Evolutionary conservation across 331 rosid species (phyloP).

Genomic region (Rosa hybrid): DNA sequence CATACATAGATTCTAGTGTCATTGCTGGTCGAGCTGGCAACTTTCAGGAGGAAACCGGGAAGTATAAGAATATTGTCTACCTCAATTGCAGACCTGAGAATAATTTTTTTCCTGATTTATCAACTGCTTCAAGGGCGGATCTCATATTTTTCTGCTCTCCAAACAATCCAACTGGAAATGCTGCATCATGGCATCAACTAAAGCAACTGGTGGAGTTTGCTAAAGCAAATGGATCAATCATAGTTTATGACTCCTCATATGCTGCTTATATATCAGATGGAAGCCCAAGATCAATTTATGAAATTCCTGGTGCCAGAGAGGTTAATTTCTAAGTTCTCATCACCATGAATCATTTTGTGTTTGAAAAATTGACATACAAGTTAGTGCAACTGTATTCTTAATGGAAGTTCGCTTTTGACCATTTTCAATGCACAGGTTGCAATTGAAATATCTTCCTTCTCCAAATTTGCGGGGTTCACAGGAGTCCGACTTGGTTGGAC

Average conservation of each 20-base stretch:
- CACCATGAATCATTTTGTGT: slow-evolving; percentile 1
- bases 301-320: slow-evolving; percentile 82
- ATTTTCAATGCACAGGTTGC: slow-evolving; percentile 55
- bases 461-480: slow-evolving; percentile 89
- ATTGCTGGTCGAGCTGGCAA: slow-evolving; percentile 57
- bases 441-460: slow-evolving; percentile 83
- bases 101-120: slow-evolving; percentile 52
- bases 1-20: slow-evolving; percentile 56
- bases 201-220: slow-evolving; percentile 69
- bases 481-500: slow-evolving; percentile 97
- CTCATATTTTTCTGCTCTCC: slow-evolving; percentile 73
- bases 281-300: slow-evolving; percentile 73
- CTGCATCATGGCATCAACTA: slow-evolving; percentile 50
- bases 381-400: not conserved
- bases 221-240: slow-evolving; percentile 68
- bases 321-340: slow-evolving; percentile 21
- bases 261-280: slow-evolving; percentile 68
- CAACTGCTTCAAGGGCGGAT: slow-evolving; percentile 42
- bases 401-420: not conserved
- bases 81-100: slow-evolving; percentile 53
- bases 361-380: not conserved
- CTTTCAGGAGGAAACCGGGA: slow-evolving; percentile 35
- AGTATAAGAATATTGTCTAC: slow-evolving; percentile 51
- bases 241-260: slow-evolving; percentile 68
- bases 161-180: slow-evolving; percentile 69